Percentiles rank a stretch among this genome's conserved stretches.
Conservation (phyloP, 305 asterid genomes). For the Fraxinus floribunda region DNA sequence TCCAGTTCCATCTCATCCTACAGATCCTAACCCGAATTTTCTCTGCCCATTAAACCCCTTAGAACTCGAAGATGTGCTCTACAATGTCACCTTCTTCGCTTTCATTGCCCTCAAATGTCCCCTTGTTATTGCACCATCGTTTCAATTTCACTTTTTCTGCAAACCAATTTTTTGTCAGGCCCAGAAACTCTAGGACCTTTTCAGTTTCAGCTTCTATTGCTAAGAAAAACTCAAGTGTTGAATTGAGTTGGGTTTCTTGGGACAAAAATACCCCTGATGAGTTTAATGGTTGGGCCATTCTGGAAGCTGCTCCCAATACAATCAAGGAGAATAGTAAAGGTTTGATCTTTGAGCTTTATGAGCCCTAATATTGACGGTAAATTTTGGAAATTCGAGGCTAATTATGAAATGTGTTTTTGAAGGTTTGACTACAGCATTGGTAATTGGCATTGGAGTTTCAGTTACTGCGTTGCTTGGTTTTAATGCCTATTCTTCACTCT, state of each 20-base stretch:
- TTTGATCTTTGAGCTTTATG: constrained; percentile 11
- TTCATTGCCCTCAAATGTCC: constrained; percentile 38
- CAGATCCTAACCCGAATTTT: constrained; percentile 3
- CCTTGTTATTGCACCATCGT: constrained; percentile 35
- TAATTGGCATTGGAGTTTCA: constrained; percentile 61
- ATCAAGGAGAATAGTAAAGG: constrained; percentile 40
- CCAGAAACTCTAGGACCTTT: constrained; percentile 34
- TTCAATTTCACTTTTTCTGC: constrained; percentile 35
- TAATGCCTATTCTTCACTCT: constrained; percentile 48
- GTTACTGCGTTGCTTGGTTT: constrained; percentile 57
- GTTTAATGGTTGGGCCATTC: constrained; percentile 83
- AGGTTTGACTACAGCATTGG: constrained; percentile 55
- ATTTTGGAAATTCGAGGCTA: constrained; percentile 7
- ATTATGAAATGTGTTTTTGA: constrained; percentile 25
- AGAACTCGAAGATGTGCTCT: constrained; percentile 44
- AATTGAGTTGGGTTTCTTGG: constrained; percentile 52
- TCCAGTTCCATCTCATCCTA: neutral
- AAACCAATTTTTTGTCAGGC: constrained; percentile 36
- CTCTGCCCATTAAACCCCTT: neutral
- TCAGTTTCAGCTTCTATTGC: constrained; percentile 51
- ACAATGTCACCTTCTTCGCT: constrained; percentile 46
- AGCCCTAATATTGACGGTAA: neutral
- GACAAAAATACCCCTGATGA: constrained; percentile 43
- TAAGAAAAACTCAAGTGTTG: constrained; percentile 37
- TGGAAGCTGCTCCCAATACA: constrained; percentile 37